A percentile compares a stretch with the other conserved stretches of the same genome.
These are phyloP conservation scores for Salix arbutifolia DNA, from an alignment of 345 rosid genomes.

Conservation along the genomic window DNA sequence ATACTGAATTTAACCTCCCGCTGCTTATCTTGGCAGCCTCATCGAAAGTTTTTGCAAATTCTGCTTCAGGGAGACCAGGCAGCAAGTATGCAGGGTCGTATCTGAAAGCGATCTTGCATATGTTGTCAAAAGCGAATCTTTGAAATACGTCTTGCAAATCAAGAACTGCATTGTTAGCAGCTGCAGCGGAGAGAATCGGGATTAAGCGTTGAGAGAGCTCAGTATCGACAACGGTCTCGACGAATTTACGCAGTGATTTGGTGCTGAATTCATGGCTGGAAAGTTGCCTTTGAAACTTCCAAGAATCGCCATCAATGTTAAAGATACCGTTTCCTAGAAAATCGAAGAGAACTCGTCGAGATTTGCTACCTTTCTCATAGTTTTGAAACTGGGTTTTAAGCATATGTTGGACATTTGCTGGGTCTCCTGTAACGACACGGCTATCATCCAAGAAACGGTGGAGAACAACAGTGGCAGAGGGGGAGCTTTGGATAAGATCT, in stretches of 20 bases:
- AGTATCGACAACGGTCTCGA: neutral
- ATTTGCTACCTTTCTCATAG: too few relatives aligned
- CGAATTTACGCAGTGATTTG: neutral
- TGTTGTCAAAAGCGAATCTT: constrained; percentile 61
- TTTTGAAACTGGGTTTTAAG: too few relatives aligned
- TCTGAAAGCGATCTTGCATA: constrained; percentile 62
- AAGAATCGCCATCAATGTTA: neutral
- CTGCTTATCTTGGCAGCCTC: constrained; percentile 51
- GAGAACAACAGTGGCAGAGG: too few relatives aligned
- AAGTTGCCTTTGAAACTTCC: neutral
- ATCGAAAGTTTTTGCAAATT: constrained; percentile 58
- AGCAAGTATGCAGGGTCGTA: constrained; percentile 54
- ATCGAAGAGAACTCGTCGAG: too few relatives aligned
- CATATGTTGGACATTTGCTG: too few relatives aligned
- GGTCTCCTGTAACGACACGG: too few relatives aligned
- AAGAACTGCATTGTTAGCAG: constrained; percentile 8
- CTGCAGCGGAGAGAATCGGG: neutral
- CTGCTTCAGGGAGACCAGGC: constrained; percentile 41
- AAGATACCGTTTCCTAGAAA: neutral
- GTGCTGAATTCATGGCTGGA: neutral
- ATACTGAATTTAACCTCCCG: constrained; percentile 41
- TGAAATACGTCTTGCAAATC: constrained; percentile 65
- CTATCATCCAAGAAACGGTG: too few relatives aligned
- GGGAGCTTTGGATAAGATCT: too few relatives aligned
- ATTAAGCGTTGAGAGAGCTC: neutral